Base-by-base conservation (phyloP, 108 stramenopile genomes). In the Hondaea fermentalgiana region DNA sequence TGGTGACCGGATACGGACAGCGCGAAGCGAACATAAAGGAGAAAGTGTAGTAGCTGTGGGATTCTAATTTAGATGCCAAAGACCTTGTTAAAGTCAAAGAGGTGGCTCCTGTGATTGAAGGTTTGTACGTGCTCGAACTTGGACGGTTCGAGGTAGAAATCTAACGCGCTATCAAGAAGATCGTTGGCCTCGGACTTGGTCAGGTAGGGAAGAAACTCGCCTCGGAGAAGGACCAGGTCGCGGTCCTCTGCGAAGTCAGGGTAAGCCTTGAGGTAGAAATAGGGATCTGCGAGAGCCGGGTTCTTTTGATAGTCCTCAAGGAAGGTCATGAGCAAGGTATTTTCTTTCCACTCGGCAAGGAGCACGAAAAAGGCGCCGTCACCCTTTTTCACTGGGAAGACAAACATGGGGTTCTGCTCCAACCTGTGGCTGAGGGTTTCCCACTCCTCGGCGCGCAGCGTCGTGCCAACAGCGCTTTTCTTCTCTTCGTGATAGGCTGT, bases 351-450 rank as follows among this genome's bases (percentile, higher is more conserved):
- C 60, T 89, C 71, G 10, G 55, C 17, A 19, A 89, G 19, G 47
- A 89, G 49, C 89, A 57, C 57, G 44, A 89, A 89, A 49, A 87
- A 89, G 3, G 87, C 51, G 87, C 83, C 89, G 17, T 76, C 76
- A 4, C 83, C 89, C 60, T 88, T 89, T 17, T 53, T 17, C 59
- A 89, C 89, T 28, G 89, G 89, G 47, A 58, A 87, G 45, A 89
- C 29, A 35, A 89, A 89, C 44, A 57, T 47, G 5, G 89, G 89
- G 58, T 58, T 89, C 10, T 87, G 58, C 29, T 88, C 57, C 58
- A 42, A 5, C 5, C 87, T 0, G 29, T 23, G 12, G 29, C n/a
- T 58, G 42, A 87, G n/a, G 12, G 5, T 25, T 5, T 87, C 57
- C 53, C 53, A 87, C 12, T 87, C 57, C 17, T 21, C 29, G 29